A percentile compares a stretch with the other conserved stretches of the same genome.
Evolutionary conservation across 2,329 filamentous ascomycete species (phyloP).

Genomic region (Colletotrichum trifolii): DNA sequence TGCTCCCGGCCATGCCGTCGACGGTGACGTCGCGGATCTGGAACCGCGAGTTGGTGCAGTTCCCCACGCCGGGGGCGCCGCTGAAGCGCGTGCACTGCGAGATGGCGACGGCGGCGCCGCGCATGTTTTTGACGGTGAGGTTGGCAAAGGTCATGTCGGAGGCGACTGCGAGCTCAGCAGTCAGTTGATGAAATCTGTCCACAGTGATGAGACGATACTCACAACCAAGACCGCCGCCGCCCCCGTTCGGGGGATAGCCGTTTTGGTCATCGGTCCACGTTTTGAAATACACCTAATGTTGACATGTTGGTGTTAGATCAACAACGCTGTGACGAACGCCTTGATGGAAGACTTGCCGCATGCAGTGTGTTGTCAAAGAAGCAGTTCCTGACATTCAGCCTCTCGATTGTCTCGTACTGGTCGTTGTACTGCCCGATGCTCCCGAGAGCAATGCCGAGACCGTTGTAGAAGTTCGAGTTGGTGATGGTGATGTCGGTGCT

Average conservation of each 20-base stretch:
- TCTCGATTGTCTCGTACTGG: too few species aligned
- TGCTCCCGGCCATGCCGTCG: slow-evolving; percentile 17
- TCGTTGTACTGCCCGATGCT: too few species aligned
- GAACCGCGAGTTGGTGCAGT: slow-evolving; percentile 48
- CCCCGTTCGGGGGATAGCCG: slow-evolving; percentile 59
- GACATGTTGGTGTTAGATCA: too few species aligned
- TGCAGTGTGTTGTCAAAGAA: too few species aligned
- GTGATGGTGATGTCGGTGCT: too few species aligned
- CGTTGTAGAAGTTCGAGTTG: too few species aligned
- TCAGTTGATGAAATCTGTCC: too few species aligned
- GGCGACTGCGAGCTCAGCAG: slow-evolving; percentile 5
- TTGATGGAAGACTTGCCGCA: too few species aligned
- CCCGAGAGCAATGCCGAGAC: too few species aligned
- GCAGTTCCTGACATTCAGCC: too few species aligned
- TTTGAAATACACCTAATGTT: slow-evolving; percentile 56
- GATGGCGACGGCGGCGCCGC: slow-evolving; percentile 42
- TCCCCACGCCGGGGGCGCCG: slow-evolving; percentile 44
- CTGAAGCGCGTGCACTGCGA: slow-evolving; percentile 46
- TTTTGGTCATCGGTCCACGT: slow-evolving; percentile 59
- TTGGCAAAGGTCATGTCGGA: slow-evolving; percentile 26
- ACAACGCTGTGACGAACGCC: too few species aligned
- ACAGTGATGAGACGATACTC: slow-evolving; percentile 19
- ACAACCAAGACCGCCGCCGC: slow-evolving; percentile 59
- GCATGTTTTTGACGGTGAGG: slow-evolving; percentile 33
- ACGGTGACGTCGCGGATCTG: slow-evolving; percentile 43